phyloP scores from a whole-genome alignment of 768 basidiomycete genomes.

The Trametes gibbosa region DNA sequence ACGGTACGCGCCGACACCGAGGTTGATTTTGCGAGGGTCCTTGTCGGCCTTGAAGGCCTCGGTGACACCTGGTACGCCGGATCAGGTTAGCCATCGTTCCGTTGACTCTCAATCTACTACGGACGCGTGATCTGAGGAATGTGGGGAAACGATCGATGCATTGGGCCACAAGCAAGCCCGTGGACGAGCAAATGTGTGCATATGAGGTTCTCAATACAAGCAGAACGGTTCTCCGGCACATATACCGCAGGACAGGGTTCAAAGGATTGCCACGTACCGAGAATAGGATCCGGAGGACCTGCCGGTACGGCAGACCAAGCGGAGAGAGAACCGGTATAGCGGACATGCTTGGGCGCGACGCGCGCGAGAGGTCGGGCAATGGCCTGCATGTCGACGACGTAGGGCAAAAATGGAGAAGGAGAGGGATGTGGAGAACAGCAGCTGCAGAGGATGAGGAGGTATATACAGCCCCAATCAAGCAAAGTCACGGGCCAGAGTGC shows the following conservation, averaged over 20 bases:
- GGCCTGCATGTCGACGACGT: slow-evolving; percentile 40
- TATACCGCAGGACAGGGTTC: slow-evolving; percentile 3
- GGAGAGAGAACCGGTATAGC: slow-evolving; percentile 48
- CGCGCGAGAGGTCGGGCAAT: slow-evolving; percentile 44
- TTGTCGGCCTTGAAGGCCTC: slow-evolving; percentile 98
- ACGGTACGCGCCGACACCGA: slow-evolving; percentile 96
- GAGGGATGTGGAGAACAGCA: slow-evolving; percentile 25
- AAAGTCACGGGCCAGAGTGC: neutral
- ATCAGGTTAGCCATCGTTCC: neutral
- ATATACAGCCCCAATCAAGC: slow-evolving; percentile 2
- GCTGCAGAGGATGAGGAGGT: slow-evolving; percentile 9
- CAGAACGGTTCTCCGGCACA: slow-evolving; percentile 12
- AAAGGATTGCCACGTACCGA: slow-evolving; percentile 51
- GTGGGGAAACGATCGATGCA: neutral
- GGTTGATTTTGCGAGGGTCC: slow-evolving; percentile 90
- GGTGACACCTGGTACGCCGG: slow-evolving; percentile 59
- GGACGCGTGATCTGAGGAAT: slow-evolving; percentile 6
- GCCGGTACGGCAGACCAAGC: slow-evolving; percentile 81
- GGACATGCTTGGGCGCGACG: slow-evolving; percentile 42
- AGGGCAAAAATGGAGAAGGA: slow-evolving; percentile 22
- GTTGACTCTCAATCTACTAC: neutral
- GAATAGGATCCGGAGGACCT: slow-evolving; percentile 91
- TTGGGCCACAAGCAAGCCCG: neutral
- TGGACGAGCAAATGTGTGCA: neutral
- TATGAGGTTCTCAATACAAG: slow-evolving; percentile 1